Conservation (phyloP, 2,329 filamentous ascomycete species). For the Cladosporium phlei region DNA sequence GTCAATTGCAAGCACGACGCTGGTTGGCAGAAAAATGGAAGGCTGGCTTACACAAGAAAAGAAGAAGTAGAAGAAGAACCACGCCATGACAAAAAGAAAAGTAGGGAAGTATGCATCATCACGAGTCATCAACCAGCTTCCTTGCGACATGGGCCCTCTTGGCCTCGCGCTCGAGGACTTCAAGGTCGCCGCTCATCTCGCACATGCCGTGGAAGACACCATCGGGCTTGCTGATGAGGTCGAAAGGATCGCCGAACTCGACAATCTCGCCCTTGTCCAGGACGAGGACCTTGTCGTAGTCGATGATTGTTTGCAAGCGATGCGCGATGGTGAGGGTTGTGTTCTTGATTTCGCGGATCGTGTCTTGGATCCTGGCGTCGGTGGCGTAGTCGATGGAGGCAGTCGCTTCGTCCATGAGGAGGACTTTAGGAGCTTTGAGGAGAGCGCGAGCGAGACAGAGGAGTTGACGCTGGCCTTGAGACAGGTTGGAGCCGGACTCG, state of each 20-base stretch:
- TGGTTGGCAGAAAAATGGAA: too few species aligned
- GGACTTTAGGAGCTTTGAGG: slow-evolving; percentile 81
- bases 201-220: slow-evolving; percentile 66
- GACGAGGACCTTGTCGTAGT: slow-evolving; percentile 96
- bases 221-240: slow-evolving; percentile 66
- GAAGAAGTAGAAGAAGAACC: neutral
- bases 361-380: slow-evolving; percentile 92
- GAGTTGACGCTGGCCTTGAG: slow-evolving; percentile 91
- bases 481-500: slow-evolving; percentile 90
- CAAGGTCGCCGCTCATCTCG: slow-evolving; percentile 62
- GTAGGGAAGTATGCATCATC: neutral
- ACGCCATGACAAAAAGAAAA: neutral
- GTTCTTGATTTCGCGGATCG: slow-evolving; percentile 82
- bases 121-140: slow-evolving; percentile 35
- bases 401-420: slow-evolving; percentile 99
- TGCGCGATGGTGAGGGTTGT: slow-evolving; percentile 97
- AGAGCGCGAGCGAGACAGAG: slow-evolving; percentile 89
- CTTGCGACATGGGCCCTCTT: slow-evolving; percentile 44
- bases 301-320: slow-evolving; percentile 90
- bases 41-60: slow-evolving; percentile 2
- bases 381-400: slow-evolving; percentile 96
- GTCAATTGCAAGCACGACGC: too few species aligned
- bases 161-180: slow-evolving; percentile 53
- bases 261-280: slow-evolving; percentile 82
- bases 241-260: slow-evolving; percentile 86